Percentiles rank a stretch among this genome's conserved stretches.
These are phyloP conservation scores for Wickerhamomyces bovis DNA, from an alignment of 805 yeast genomes.

Conservation along the genomic window DNA sequence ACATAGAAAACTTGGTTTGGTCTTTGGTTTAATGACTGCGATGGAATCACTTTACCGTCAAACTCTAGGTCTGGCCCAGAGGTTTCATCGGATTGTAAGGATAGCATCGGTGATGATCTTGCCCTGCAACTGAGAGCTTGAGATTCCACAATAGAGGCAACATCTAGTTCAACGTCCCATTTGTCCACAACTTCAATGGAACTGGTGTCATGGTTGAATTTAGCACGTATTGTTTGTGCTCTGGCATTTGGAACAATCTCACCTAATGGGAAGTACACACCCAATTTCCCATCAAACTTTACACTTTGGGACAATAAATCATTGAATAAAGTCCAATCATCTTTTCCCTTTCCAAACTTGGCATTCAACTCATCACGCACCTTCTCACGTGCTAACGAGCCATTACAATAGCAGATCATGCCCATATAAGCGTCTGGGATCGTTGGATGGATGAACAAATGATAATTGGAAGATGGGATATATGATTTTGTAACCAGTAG, in stretches of 20 bases:
- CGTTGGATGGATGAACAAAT: slow-evolving; percentile 82
- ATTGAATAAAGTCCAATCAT: slow-evolving; percentile 59
- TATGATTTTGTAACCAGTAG: slow-evolving; percentile 73
- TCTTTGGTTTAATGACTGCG: slow-evolving; percentile 26
- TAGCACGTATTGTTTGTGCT: slow-evolving; percentile 54
- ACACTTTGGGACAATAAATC: slow-evolving; percentile 38
- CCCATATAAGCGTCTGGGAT: slow-evolving; percentile 78
- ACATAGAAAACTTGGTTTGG: slow-evolving; percentile 76
- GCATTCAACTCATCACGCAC: slow-evolving; percentile 59
- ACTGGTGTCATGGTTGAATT: slow-evolving; percentile 28
- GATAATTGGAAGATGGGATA: slow-evolving; percentile 76
- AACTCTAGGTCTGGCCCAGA: slow-evolving; percentile 20
- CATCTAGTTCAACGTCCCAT: slow-evolving; percentile 59
- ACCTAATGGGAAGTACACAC: slow-evolving; percentile 82
- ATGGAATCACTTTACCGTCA: slow-evolving; percentile 26
- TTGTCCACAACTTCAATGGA: slow-evolving; percentile 28
- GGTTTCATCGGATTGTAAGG: slow-evolving; percentile 20
- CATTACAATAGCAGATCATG: slow-evolving; percentile 92
- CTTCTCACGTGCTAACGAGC: slow-evolving; percentile 78
- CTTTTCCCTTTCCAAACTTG: slow-evolving; percentile 27
- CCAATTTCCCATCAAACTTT: slow-evolving; percentile 43
- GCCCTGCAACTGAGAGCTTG: slow-evolving; percentile 83
- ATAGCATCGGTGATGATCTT: slow-evolving; percentile 72
- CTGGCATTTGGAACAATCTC: slow-evolving; percentile 83
- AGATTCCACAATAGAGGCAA: slow-evolving; percentile 71